Base-by-base conservation (phyloP, 2,329 filamentous ascomycete species). In the Sporothrix globosa region DNA sequence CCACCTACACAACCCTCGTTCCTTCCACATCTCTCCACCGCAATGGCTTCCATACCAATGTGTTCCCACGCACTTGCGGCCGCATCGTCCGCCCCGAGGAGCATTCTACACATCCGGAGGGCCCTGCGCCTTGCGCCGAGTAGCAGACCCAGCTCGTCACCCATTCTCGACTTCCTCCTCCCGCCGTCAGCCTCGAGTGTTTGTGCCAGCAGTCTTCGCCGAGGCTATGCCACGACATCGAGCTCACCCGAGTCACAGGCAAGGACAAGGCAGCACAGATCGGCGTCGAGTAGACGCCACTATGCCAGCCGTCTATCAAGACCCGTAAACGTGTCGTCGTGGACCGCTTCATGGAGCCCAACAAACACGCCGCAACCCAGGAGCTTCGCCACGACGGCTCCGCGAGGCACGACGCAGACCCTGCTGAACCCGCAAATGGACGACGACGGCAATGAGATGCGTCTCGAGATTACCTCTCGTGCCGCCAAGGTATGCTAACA, bases 371-470 rank as follows among this genome's bases (percentile, higher is more conserved):
- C 17, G 34, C 50, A 11, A 46, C 39, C 21, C 1, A 69, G 71
- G 4, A 68, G 10, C 52, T 86, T 86, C 70, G 78, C 80, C 34
- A 77, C 78, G 24, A 81, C 83, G 1, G 48, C 77, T 0, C 27
- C 75, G 7, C 77, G 76, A 66, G 74, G 75, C 39, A 81, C 80
- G 71, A 90, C 88, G 0, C 79, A 80, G 41, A 84, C 84, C 54
- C 80, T 88, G 4, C 80, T 84, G 73, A 97, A 98, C 78, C 92
- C 93, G 0, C 88, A 90, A 74, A 86, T 85, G 70, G 92, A 96
- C 78, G 92, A 96, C 44, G 88, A 94, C 69, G 95, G 95, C 34
- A 90, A 92, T n/a, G 87, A 90, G 24, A 93, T 97, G 89, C 83
- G 83, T 75, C 85, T 99, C 30, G 90, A 91, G 69, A 97, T 98